phyloP scores from a whole-genome alignment of 352 stramenopile species.

The Globisporangium acanthophoron region DNA sequence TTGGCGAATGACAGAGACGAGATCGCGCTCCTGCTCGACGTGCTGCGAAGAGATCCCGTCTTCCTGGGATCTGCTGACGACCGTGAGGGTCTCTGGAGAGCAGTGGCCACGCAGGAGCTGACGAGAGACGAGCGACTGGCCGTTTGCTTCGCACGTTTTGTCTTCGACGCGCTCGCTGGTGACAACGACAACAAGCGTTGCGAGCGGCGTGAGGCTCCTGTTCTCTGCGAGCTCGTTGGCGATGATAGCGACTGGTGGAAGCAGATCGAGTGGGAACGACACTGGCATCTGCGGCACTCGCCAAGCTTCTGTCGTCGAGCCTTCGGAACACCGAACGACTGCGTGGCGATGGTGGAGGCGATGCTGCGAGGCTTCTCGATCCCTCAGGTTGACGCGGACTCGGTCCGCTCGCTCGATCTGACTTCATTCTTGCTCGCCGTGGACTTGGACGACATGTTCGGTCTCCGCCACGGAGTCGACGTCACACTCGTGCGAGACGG shows the following conservation, averaged over 20 bases:
- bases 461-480: slow-evolving; percentile 21
- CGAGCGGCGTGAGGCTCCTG: not conserved
- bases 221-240: slow-evolving; percentile 6
- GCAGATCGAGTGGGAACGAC: slow-evolving; percentile 9
- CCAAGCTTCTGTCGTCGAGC: not conserved
- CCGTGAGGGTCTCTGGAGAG: not conserved
- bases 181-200: not conserved
- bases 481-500: slow-evolving; percentile 22
- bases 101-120: not conserved
- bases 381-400: slow-evolving; percentile 12
- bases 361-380: slow-evolving; percentile 18
- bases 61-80: not conserved
- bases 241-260: not conserved
- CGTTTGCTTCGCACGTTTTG: slow-evolving; percentile 8
- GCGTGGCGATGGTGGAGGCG: slow-evolving; percentile 4
- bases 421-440: not conserved
- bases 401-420: slow-evolving; percentile 7
- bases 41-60: not conserved
- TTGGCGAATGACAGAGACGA: not conserved
- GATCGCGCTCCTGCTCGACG: not conserved
- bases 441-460: slow-evolving; percentile 2
- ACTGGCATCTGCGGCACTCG: not conserved
- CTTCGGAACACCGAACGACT: slow-evolving; percentile 1
- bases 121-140: slow-evolving; percentile 4
- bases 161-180: not conserved